Evolutionary conservation across 805 yeast species (phyloP), one percentile per base, ranked within the genome.

Genomic region (Saturnispora hagleri): DNA sequence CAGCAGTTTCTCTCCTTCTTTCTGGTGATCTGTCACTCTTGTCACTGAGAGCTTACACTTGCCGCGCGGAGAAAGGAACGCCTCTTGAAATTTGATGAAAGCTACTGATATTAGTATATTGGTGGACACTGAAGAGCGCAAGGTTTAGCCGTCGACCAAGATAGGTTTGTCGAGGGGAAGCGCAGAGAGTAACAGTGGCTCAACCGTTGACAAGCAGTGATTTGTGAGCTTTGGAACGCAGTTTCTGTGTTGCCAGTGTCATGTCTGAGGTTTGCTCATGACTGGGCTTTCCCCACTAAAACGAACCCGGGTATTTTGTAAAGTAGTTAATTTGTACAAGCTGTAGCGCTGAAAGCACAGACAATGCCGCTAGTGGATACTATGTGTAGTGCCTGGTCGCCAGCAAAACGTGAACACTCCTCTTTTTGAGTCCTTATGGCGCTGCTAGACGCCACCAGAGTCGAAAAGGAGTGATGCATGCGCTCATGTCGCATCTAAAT

Each of bases 391-490:
- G 34, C 34, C 8, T 8, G 15, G 15, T 31, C 15, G 34, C 15
- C 13, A 31, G 34, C 34, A 31, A 10, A 13, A 31, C 2, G 34
- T 31, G 5, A 18, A 10, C 42, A 10, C 42, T 38, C 42, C 42
- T 10, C 42, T 38, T 38, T 38, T 38, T 18, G 42, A 10, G 5
- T 9, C 15, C 13, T 10, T 6, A 18, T n/a, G 42, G 22, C 22
- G 42, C 42, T 20, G 42, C 18, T 20, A 38, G 20, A 20, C 15
- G 42, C 42, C 42, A 20, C 42, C 24, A 38, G 10, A 18, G 22
- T 38, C 20, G 42, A 38, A 38, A 38, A 38, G 42, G 42, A 38
- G 42, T 38, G 42, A 38, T 38, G 42, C 42, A 38, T 38, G 42
- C 42, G 42, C 42, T 38, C 42, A 38, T 38, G 24, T 38, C 22